Conservation (phyloP, 306 rosid species). For the Cyclanthera cordifolia region DNA sequence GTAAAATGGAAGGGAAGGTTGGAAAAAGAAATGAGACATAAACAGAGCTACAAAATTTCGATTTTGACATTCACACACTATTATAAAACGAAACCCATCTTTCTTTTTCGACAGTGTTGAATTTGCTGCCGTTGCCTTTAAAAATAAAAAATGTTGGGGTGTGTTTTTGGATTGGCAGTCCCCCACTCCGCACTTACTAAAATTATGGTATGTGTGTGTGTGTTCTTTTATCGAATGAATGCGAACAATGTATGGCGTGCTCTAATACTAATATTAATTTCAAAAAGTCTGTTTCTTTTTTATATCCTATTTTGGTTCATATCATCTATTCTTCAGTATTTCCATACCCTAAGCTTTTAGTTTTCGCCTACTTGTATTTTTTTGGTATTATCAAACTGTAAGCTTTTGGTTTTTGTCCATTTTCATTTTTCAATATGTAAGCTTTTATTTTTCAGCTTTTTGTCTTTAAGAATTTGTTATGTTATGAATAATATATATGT, state of each 20-base stretch:
- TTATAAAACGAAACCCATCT: too few relatives aligned
- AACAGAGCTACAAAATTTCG: neutral
- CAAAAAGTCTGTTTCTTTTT: neutral
- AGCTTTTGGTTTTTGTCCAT: too few relatives aligned
- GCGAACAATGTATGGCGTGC: neutral
- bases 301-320: neutral
- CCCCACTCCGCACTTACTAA: neutral
- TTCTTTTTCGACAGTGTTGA: too few relatives aligned
- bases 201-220: neutral
- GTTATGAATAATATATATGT: too few relatives aligned
- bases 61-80: too few relatives aligned
- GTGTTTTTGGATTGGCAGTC: slow-evolving; percentile 20
- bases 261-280: neutral
- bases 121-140: slow-evolving; percentile 31
- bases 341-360: too few relatives aligned
- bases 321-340: neutral
- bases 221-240: neutral
- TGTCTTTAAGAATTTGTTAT: neutral
- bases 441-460: too few relatives aligned
- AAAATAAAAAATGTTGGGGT: slow-evolving; percentile 16
- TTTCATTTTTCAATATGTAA: too few relatives aligned
- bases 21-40: neutral
- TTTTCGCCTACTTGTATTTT: neutral
- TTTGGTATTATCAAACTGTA: too few relatives aligned
- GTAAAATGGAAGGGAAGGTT: slow-evolving; percentile 2